Base-by-base conservation (phyloP, 2,329 filamentous ascomycete species). In the Aureobasidium sp. region DNA sequence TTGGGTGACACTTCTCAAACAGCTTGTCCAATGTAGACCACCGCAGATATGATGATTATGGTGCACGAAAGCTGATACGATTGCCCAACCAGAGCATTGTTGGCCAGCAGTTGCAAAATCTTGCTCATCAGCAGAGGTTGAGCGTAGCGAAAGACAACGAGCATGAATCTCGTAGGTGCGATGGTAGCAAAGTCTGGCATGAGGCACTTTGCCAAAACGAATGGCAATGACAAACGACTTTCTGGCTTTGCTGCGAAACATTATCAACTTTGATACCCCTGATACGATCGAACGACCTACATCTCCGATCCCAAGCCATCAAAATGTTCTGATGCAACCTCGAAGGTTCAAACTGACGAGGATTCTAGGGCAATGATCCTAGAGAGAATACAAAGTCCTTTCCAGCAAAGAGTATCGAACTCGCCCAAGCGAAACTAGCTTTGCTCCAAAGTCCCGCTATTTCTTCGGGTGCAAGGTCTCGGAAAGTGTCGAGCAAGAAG, bases 1-100 rank as follows among this genome's bases (percentile, higher is more conserved):
- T 11, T 5, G 11, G 15, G 8, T 12, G 1, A 35, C 8, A 19
- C 3, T 40, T 19, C 19, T 27, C 42, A 29, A 19, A 60, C 44
- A 40, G 56, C 54, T 58, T 45, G 39, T 29, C 54, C 54, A 24
- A 58, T 24, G 12, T 58, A 58, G 0, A 58, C n/a, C 12, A 58
- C 9, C 3, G 54, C n/a, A 1, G 54, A 33, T n/a, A 47, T n/a
- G 3, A 47, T 37, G 27, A 58, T 9, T 9, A 58, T 11, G 6
- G 27, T 33, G 35, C 40, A 37, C 24, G 40, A 35, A 40, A 39
- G 31, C 17, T 35, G n/a, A 24, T 45, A 45, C 2, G 39, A 45
- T 29, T n/a, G 40, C 5, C 40, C 40, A 6, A 14, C n/a, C 17
- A 47, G 24, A 9, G 27, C 40, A 27, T 35, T 37, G 2, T 12